These are phyloP conservation scores for Conringia planisiliqua DNA, from an alignment of 345 rosid species.

Conservation along the genomic window DNA sequence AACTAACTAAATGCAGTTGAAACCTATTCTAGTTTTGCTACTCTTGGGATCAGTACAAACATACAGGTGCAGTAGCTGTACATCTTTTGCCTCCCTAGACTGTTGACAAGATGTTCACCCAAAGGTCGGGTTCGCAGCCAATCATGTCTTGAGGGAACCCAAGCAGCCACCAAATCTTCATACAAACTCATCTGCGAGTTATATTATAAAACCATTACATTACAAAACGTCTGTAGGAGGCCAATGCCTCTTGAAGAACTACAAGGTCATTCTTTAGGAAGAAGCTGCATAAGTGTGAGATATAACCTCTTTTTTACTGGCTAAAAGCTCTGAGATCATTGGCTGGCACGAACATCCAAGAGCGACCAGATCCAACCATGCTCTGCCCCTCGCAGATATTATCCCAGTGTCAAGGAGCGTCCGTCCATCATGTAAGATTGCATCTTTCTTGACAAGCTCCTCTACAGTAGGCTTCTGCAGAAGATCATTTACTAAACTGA, in stretches of 20 bases:
- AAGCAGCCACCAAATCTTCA: conserved; percentile 96
- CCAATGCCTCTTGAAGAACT: not conserved
- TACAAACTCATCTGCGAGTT: conserved; percentile 84
- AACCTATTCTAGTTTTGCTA: not conserved
- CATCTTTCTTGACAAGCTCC: conserved; percentile 66
- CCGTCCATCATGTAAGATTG: conserved; percentile 86
- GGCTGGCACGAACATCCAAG: conserved; percentile 80
- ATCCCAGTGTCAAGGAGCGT: conserved; percentile 93
- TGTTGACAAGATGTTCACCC: conserved; percentile 66
- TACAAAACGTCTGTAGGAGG: not conserved
- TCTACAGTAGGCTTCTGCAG: conserved; percentile 82
- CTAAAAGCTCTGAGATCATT: conserved; percentile 69
- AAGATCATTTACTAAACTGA: conserved; percentile 73
- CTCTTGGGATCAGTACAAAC: conserved; percentile 26
- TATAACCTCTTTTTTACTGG: conserved; percentile 60
- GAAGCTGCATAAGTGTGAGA: conserved; percentile 4
- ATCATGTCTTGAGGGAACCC: conserved; percentile 94
- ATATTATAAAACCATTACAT: not conserved
- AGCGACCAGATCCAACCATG: conserved; percentile 73
- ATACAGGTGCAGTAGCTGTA: conserved; percentile 84
- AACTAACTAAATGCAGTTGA: not conserved
- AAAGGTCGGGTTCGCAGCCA: conserved; percentile 70
- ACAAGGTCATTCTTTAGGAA: not conserved
- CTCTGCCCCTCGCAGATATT: conserved; percentile 84
- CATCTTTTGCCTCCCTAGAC: conserved; percentile 72